A percentile compares a stretch with the other conserved stretches of the same genome.
These are phyloP conservation scores for Diaporthe aspalathi DNA, from an alignment of 2,329 filamentous ascomycete genomes.

Conservation along the genomic window DNA sequence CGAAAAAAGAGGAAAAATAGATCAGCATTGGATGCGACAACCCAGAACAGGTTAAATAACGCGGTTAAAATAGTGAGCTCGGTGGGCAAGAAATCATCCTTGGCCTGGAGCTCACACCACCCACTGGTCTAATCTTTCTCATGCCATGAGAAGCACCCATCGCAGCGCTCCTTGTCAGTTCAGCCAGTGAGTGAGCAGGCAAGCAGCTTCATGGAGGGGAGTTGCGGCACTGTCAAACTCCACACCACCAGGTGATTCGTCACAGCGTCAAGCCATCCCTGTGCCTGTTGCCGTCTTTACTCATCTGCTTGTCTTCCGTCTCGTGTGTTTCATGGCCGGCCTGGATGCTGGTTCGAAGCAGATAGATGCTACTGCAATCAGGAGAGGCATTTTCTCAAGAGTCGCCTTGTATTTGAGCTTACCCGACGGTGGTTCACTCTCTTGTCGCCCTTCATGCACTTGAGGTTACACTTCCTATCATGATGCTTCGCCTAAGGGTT, in stretches of 20 bases:
- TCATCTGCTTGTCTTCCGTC: background rate
- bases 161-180: background rate
- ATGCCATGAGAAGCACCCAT: conserved; percentile 2
- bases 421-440: background rate
- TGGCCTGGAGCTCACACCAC: background rate
- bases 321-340: background rate
- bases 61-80: conserved; percentile 17
- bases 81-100: background rate
- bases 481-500: background rate
- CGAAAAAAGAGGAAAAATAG: conserved; percentile 27
- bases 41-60: conserved; percentile 16
- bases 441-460: background rate
- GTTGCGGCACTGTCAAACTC: conserved; percentile 1
- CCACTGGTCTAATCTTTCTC: background rate
- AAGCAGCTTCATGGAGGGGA: background rate
- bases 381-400: background rate
- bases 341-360: background rate
- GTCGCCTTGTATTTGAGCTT: background rate
- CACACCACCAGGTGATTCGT: background rate
- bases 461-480: background rate
- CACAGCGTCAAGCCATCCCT: background rate
- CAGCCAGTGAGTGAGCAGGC: conserved; percentile 6
- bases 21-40: conserved; percentile 26
- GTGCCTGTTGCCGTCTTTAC: background rate
- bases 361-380: background rate